phyloP scores from a whole-genome alignment of 2,329 filamentous ascomycete genomes.

The Exophiala aquamarina region DNA sequence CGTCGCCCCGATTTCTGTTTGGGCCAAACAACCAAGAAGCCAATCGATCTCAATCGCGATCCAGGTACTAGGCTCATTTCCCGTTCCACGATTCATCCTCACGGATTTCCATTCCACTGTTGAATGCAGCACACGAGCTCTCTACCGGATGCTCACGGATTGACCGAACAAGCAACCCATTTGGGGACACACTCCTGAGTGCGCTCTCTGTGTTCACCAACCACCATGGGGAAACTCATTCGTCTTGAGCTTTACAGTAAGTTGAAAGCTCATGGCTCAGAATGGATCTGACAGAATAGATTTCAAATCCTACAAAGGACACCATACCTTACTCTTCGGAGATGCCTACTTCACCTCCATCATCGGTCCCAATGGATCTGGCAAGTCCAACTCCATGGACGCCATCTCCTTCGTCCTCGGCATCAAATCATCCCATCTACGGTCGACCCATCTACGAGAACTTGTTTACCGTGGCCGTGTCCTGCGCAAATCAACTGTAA shows the following conservation, averaged over 20 bases:
- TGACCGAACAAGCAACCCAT: no score
- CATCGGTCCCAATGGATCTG: slow-evolving; percentile 98
- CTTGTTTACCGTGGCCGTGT: slow-evolving; percentile 95
- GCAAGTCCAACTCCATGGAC: slow-evolving; percentile 99
- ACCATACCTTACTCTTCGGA: slow-evolving; percentile 90
- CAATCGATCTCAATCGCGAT: no score
- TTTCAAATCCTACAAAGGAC: slow-evolving; percentile 99
- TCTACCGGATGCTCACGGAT: no score
- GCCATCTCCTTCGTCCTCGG: slow-evolving; percentile 98
- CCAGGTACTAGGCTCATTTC: no score
- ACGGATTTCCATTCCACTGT: no score
- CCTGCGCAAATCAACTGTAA: slow-evolving; percentile 86
- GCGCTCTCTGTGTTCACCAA: no score
- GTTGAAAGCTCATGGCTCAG: slow-evolving; percentile 33
- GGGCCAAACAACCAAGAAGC: no score
- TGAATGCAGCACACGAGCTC: no score
- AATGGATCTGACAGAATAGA: slow-evolving; percentile 55
- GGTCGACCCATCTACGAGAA: slow-evolving; percentile 89
- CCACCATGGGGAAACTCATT: slow-evolving; percentile 90
- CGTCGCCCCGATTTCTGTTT: no score
- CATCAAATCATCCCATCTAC: slow-evolving; percentile 97
- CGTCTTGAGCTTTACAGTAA: slow-evolving; percentile 90
- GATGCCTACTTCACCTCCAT: slow-evolving; percentile 99
- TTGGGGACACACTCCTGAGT: no score
- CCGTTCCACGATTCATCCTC: no score